Evolutionary conservation across 208 protist genomes (phyloP), one percentile per base, ranked within the genome.

Genomic region (Endotrypanum monterogeii): DNA sequence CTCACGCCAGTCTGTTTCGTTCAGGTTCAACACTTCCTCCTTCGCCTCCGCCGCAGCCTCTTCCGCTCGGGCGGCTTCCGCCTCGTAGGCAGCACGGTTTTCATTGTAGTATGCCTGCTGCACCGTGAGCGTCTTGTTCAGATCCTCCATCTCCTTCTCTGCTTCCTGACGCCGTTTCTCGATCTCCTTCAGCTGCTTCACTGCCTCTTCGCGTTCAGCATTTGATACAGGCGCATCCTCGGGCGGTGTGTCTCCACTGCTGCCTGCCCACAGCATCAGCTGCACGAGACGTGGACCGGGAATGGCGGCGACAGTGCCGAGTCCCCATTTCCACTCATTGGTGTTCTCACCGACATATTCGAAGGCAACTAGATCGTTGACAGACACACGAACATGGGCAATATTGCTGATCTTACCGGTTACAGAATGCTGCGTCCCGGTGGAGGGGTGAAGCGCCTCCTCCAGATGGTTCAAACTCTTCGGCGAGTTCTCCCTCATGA

Each of bases 301-400:
- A 18, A 90, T 66, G 18, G 71, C 73, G 25, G 80, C 82, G 14
- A 90, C 79, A 2, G 85, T 87, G 51, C 80, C 85, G 25, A 90
- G 73, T 18, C 85, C 85, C 85, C 82, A 87, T 51, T 70, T 67
- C 85, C 85, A 90, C 7, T 32, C 70, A 30, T 74, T 35, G 8
- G 74, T 70, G 20, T 72, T 23, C 16, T 28, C 58, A 32, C 82
- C 71, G 8, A 90, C 79, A 46, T 85, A 90, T 73, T 90, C 85
- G 41, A 78, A 90, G 14, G 82, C 85, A 11, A 90, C 85, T 37
- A 90, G 71, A 60, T 87, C 79, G 62, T 90, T 78, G 67, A 85
- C 82, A 20, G 56, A 7, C 20, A 89, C 65, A 2, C 68, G 65
- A 16, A 86, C 58, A 61, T 76, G 61, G 11, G 67, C 66, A 32